These are phyloP conservation scores for Aspergillus sp. DNA, from an alignment of 2,329 filamentous ascomycete genomes.

Conservation along the genomic window DNA sequence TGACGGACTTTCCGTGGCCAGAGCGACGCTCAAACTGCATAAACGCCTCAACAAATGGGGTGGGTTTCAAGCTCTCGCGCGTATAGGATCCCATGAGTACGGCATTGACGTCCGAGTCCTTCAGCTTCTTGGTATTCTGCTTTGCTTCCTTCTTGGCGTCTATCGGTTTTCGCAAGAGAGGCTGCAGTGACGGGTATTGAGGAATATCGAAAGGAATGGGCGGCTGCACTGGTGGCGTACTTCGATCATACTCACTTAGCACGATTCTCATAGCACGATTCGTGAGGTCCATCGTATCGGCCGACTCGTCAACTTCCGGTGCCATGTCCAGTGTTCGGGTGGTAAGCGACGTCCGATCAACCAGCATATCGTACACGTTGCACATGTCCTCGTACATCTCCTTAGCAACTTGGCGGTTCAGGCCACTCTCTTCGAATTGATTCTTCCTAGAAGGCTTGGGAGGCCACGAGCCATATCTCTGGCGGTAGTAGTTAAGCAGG, in stretches of 20 bases:
- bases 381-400: conserved; percentile 85
- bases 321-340: conserved; percentile 73
- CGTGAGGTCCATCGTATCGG: conserved; percentile 56
- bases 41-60: conserved; percentile 48
- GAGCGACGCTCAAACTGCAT: conserved; percentile 49
- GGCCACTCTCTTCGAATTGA: conserved; percentile 76
- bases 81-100: conserved; percentile 83
- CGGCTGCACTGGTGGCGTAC: conserved; percentile 83
- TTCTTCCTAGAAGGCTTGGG: conserved; percentile 95
- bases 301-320: conserved; percentile 51
- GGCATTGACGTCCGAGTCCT: conserved; percentile 73
- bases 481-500: conserved; percentile 67
- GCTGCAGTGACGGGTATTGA: conserved; percentile 67
- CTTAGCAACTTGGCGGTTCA: conserved; percentile 80
- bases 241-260: conserved; percentile 84
- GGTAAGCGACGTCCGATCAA: conserved; percentile 75
- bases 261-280: conserved; percentile 73
- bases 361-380: conserved; percentile 82
- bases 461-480: conserved; percentile 74
- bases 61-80: conserved; percentile 61
- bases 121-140: conserved; percentile 68
- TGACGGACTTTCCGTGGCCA: conserved; percentile 44
- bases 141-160: conserved; percentile 73
- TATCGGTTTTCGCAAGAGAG: conserved; percentile 64
- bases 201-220: conserved; percentile 90